Percentiles rank a stretch among this genome's conserved stretches.
Evolutionary conservation across 371 early-diverging fungal genomes (phyloP).

Genomic region (Vairimorpha ceranae): DNA sequence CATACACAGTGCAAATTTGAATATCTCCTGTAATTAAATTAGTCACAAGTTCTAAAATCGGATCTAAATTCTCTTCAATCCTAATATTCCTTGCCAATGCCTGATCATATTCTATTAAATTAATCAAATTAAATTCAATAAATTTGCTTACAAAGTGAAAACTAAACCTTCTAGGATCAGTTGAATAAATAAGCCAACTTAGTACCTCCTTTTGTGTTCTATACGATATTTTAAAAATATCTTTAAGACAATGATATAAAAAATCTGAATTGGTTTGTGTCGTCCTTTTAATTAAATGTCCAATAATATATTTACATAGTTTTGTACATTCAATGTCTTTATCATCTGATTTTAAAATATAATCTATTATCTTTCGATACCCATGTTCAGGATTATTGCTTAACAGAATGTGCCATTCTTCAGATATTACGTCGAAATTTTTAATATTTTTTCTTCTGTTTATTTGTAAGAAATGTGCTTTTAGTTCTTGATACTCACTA

Average conservation of each 20-base stretch:
- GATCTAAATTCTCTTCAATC: slow-evolving; percentile 48
- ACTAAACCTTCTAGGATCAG: slow-evolving; percentile 57
- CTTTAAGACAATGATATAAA: slow-evolving; percentile 54
- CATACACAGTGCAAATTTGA: slow-evolving; percentile 60
- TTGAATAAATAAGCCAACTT: slow-evolving; percentile 62
- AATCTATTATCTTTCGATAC: slow-evolving; percentile 20
- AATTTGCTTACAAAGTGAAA: slow-evolving; percentile 54
- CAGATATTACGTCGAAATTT: slow-evolving; percentile 33
- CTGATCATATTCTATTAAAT: slow-evolving; percentile 61
- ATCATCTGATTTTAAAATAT: slow-evolving; percentile 4
- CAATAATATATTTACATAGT: slow-evolving; percentile 50
- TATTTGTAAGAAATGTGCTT: slow-evolving; percentile 51
- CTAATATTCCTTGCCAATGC: slow-evolving; percentile 46
- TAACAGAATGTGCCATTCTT: slow-evolving; percentile 44
- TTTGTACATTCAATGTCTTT: slow-evolving; percentile 47
- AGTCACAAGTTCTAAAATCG: slow-evolving; percentile 48
- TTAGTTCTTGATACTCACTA: slow-evolving; percentile 60
- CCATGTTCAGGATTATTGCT: slow-evolving; percentile 8
- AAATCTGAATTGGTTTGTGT: slow-evolving; percentile 29
- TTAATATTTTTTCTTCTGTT: slow-evolving; percentile 46
- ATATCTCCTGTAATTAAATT: slow-evolving; percentile 42
- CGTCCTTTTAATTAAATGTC: slow-evolving; percentile 41
- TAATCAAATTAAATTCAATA: slow-evolving; percentile 59
- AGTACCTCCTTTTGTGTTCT: slow-evolving; percentile 58
- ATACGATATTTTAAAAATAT: slow-evolving; percentile 57